These are phyloP conservation scores for Cryptococcus amylolentus DNA, from an alignment of 1,284 basidiomycete genomes.

Conservation along the genomic window DNA sequence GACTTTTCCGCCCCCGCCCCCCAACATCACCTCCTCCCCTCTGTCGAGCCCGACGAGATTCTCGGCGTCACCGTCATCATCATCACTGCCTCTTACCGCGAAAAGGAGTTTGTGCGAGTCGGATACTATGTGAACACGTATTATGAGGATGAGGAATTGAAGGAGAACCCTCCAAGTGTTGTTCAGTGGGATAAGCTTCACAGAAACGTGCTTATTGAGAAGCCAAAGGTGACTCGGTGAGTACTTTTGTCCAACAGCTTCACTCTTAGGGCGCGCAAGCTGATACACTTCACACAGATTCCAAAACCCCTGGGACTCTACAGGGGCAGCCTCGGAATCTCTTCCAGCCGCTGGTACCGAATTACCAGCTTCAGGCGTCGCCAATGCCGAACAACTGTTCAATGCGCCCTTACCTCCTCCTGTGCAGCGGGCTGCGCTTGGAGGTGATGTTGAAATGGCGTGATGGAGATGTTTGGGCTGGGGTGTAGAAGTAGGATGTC, in stretches of 20 bases:
- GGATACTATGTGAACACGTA: constrained; percentile 99
- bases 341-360: constrained; percentile 6
- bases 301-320: constrained; percentile 46
- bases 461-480: too few relatives aligned
- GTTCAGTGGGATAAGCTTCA: constrained; percentile 75
- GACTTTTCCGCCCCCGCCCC: constrained; percentile 75
- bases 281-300: constrained; percentile 23
- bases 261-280: neutral
- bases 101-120: constrained; percentile 97
- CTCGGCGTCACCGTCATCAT: constrained; percentile 85
- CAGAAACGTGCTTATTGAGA: constrained; percentile 79
- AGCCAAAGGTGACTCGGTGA: constrained; percentile 86
- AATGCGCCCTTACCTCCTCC: constrained; percentile 41
- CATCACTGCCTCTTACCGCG: constrained; percentile 82
- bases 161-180: constrained; percentile 62
- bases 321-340: constrained; percentile 6
- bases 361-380: constrained; percentile 15
- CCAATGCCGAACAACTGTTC: constrained; percentile 16
- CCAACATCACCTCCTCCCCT: constrained; percentile 73
- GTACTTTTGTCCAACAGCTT: constrained; percentile 7
- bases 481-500: too few relatives aligned
- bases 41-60: constrained; percentile 58
- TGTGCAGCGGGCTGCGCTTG: constrained; percentile 29
- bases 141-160: constrained; percentile 90
- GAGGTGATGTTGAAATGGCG: constrained; percentile 25